Base-by-base conservation (phyloP, 2,329 filamentous ascomycete species). In the Periconia sp. region DNA sequence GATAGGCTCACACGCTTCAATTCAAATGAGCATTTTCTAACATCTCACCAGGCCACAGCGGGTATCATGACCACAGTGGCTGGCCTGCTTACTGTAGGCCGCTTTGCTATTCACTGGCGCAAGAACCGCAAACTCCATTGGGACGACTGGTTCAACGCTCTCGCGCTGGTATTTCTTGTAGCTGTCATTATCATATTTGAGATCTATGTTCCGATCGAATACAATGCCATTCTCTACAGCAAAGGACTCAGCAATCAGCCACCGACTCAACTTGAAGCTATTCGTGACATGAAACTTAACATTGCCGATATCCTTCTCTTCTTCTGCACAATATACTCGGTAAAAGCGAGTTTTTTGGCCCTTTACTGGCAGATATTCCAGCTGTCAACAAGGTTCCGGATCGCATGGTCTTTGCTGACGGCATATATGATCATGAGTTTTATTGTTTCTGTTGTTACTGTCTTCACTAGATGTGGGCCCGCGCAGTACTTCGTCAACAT, bases 21-120 rank as follows among this genome's bases (percentile, higher is more conserved):
- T n/a, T n/a, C n/a, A n/a, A n/a, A n/a, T n/a, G n/a, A n/a, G n/a
- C n/a, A n/a, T n/a, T n/a, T n/a, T n/a, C n/a, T n/a, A n/a, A n/a
- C n/a, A n/a, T n/a, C n/a, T n/a, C n/a, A n/a, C n/a, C n/a, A 51
- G 44, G 44, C 40, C 16, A 31, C 32, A 4, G 40, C 34, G 7
- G 43, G 40, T 36, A 28, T 29, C 16, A 25, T 52, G 26, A 49
- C 48, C 28, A 29, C 19, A n/a, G 16, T 46, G 7, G 28, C 34
- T 19, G 7, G 40, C 13, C 15, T 52, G 9, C 19, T 42, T 4
- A 50, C 46, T 11, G 22, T 47, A 15, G 46, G 49, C 19, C 46
- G 49, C n/a, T 50, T 46, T 19, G 29, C 23, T 9, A 43, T 52
- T 7, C 49, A 45, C 15, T 52, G 46, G 46, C 42, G 33, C 16